Base-by-base conservation (phyloP, 1,139 yeast species). In the Spathaspora jeffriesii region DNA sequence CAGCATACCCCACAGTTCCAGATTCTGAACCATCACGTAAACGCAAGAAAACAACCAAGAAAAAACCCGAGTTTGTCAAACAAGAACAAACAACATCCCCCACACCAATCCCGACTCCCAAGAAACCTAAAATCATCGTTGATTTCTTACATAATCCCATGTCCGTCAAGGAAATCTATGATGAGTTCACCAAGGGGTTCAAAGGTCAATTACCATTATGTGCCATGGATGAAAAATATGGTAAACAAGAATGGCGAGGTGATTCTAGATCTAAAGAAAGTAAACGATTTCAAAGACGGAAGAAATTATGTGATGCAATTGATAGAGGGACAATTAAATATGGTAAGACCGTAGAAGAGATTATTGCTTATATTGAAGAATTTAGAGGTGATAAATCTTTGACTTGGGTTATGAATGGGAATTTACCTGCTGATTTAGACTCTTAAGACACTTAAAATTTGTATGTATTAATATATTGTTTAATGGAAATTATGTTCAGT, bases 371-470 rank as follows among this genome's bases (percentile, higher is more conserved):
- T 50, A 73, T 75, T 43, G 80, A 75, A 53, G 71, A 66, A 48
- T 74, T 65, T 54, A 56, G 79, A 32, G 78, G 76, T 34, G 76
- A 73, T 47, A 73, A 72, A 58, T 67, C 73, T 31, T 65, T 75
- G 48, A 74, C 80, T 4, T 75, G 80, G 80, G 71, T 75, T 20
- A 75, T 75, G 80, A 75, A 75, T 54, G 80, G 80, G 8, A 70
- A 74, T 51, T 61, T 74, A 18, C 80, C 80, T 3, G 60, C 60
- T 4, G 79, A 74, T 52, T 58, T 74, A 44, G 50, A 52, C 8
- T 28, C 46, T 1, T 50, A 37, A 43, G 20, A 23, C n/a, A 22
- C 21, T 40, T 42, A 7, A 14, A 5, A 9, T 22, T 18, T 34
- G 31, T n/a, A 17, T 45, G 28, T 42, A 13, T 41, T 40, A 30